Evolutionary conservation across 1,284 basidiomycete species (phyloP), one percentile per base, ranked within the genome.

Genomic region (Irpex sp.): DNA sequence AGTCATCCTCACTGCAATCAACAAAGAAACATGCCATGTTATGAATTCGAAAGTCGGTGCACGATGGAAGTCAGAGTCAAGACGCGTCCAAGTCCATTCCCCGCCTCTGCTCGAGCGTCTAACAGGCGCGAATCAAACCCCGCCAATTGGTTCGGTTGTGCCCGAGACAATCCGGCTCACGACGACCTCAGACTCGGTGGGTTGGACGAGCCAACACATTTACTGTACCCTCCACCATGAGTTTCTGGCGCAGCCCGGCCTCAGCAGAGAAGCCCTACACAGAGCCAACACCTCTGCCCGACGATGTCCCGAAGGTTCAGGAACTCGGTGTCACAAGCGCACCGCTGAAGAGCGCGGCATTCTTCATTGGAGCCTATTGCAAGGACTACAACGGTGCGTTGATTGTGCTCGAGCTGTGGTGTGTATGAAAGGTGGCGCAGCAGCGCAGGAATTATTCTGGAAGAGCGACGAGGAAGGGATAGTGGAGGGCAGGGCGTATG

Each of bases 291-390:
- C 90, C 92, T 3, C 82, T 92, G 61, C 92, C 93, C 0, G 80
- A 81, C 57, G 76, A 84, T 59, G 77, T 94, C 31, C 95, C 96
- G 53, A 89, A 89, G 72, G 94, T 98, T 33, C 83, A 89, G 66
- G 97, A 99, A 79, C 79, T 99, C 58, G 97, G 97, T 60, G 84
- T 83, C 55, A 95, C 95, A 1, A 97, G 94, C 68, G 97, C 91
- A 60, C 97, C 97, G 4, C 81, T 99, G 70, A 98, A 99, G 83
- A 94, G 92, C 68, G 95, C 97, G 3, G 90, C 94, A 11, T 99
- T 98, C 86, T 98, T 98, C 82, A 90, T 99, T 74, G 97, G 95
- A 43, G 89, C 93, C 59, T 87, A 94, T 76, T 99, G 97, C 86
- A 94, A 95, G 79, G 93, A 95, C 65, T 97, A 91, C 81, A 98